These are phyloP conservation scores for Neofusicoccum laricinum DNA, from an alignment of 2,329 filamentous ascomycete species.

Conservation along the genomic window DNA sequence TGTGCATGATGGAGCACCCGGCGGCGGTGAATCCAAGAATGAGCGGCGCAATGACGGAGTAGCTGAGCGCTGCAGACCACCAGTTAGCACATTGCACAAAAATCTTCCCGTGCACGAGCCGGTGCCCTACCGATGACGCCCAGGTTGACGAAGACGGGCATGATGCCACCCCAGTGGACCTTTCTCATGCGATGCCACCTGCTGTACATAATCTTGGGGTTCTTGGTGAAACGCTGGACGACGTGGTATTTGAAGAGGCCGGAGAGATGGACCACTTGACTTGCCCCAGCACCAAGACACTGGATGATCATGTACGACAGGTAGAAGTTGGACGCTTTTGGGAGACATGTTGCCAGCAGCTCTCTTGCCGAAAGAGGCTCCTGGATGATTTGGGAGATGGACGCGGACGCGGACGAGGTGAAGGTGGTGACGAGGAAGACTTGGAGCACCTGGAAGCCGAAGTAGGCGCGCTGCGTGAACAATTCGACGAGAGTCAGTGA, in stretches of 20 bases:
- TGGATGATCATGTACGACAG: conserved; percentile 98
- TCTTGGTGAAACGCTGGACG: conserved; percentile 76
- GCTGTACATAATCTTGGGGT: conserved; percentile 73
- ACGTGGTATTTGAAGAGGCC: conserved; percentile 78
- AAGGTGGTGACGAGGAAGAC: conserved; percentile 92
- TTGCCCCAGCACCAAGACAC: conserved; percentile 68
- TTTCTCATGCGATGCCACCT: conserved; percentile 75
- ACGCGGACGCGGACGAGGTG: conserved; percentile 68
- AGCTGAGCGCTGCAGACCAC: conserved; percentile 60
- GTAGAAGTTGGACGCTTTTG: conserved; percentile 91
- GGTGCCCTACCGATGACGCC: conserved; percentile 70
- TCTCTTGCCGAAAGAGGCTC: conserved; percentile 62
- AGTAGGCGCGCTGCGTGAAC: conserved; percentile 89
- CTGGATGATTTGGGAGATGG: conserved; percentile 61
- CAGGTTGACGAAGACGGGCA: conserved; percentile 94
- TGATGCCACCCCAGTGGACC: conserved; percentile 89
- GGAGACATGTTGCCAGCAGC: conserved; percentile 75
- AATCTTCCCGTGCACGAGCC: conserved; percentile 21
- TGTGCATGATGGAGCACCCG: conserved; percentile 87
- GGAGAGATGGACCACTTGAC: conserved; percentile 77
- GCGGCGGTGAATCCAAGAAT: conserved; percentile 92
- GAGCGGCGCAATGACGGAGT: conserved; percentile 82
- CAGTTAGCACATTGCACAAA: not conserved
- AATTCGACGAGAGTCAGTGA: conserved; percentile 73
- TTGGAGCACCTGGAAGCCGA: conserved; percentile 90